phyloP scores from a whole-genome alignment of 805 yeast genomes.

The Ascoidea rubescens region DNA sequence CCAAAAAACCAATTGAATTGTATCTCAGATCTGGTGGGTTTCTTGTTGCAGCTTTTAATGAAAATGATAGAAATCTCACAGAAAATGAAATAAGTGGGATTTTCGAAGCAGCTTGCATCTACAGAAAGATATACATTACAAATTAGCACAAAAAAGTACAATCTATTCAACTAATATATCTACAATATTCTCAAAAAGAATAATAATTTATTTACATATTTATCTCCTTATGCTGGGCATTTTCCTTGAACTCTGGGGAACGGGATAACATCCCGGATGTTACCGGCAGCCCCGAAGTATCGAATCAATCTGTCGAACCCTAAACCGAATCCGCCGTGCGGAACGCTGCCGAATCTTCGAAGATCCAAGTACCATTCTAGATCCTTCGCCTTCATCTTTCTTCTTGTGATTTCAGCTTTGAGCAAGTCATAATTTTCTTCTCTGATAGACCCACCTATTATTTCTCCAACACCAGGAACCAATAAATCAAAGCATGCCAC shows the following conservation, averaged over 20 bases:
- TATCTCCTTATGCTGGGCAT: slow-evolving; percentile 15
- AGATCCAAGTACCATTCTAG: slow-evolving; percentile 73
- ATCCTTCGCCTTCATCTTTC: slow-evolving; percentile 43
- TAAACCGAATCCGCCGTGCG: slow-evolving; percentile 96
- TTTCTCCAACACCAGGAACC: slow-evolving; percentile 85
- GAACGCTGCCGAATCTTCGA: slow-evolving; percentile 66
- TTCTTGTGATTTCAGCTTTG: slow-evolving; percentile 29
- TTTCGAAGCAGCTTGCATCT: slow-evolving; percentile 29
- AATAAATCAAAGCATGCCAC: slow-evolving; percentile 86
- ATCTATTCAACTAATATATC: no score
- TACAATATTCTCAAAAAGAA: no score
- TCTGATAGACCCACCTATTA: slow-evolving; percentile 89
- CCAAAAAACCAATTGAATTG: slow-evolving; percentile 22
- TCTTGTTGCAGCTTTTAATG: slow-evolving; percentile 31
- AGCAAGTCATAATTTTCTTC: slow-evolving; percentile 48
- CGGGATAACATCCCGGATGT: slow-evolving; percentile 76
- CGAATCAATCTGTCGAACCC: slow-evolving; percentile 82
- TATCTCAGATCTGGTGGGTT: slow-evolving; percentile 39
- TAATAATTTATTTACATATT: no score
- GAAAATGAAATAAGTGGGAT: slow-evolving; percentile 28
- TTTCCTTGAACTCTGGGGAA: slow-evolving; percentile 63
- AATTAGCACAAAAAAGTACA: no score
- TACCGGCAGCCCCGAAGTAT: slow-evolving; percentile 60
- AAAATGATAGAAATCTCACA: slow-evolving; percentile 17
- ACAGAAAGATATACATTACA: slow-evolving; percentile 29